Conservation (phyloP, 2,329 filamentous ascomycete genomes). For the Didymella glomerata region DNA sequence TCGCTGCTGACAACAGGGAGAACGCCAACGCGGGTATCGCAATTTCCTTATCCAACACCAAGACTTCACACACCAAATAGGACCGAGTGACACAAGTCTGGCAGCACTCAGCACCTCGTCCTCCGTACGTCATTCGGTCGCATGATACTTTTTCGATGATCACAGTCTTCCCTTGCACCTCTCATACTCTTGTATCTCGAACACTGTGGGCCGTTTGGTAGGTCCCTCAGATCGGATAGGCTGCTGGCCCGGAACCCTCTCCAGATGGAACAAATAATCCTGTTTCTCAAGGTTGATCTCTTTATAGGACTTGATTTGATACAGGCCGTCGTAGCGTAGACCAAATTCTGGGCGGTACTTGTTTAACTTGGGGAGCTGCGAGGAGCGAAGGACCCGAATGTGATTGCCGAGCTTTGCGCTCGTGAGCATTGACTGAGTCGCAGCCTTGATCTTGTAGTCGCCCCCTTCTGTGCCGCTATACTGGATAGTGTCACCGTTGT, state of each 20-base stretch:
- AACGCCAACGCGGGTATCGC: not conserved
- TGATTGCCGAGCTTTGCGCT: constrained; percentile 45
- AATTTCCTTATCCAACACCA: constrained; percentile 1
- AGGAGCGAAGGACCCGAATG: constrained; percentile 62
- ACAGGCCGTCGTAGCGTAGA: constrained; percentile 67
- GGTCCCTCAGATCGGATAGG: constrained; percentile 58
- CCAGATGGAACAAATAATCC: constrained; percentile 59
- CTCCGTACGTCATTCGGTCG: not conserved
- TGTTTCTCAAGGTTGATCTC: constrained; percentile 53
- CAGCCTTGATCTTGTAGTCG: constrained; percentile 42
- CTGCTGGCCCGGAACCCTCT: constrained; percentile 55
- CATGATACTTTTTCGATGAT: not conserved
- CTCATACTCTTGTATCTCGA: constrained; percentile 35
- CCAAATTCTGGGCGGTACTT: constrained; percentile 58
- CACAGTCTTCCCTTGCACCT: constrained; percentile 28
- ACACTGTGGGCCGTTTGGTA: constrained; percentile 53
- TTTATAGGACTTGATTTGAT: constrained; percentile 55
- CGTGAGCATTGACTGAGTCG: constrained; percentile 57
- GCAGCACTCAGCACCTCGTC: not conserved
- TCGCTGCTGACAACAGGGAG: constrained; percentile 18
- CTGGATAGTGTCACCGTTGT: constrained; percentile 59
- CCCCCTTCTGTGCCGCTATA: constrained; percentile 62
- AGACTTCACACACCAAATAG: not conserved
- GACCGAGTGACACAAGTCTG: not conserved
- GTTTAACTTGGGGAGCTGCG: constrained; percentile 49